Evolutionary conservation across 1,139 yeast species (phyloP), one percentile per base, ranked within the genome.

Genomic region (Pneumocystis canis): DNA sequence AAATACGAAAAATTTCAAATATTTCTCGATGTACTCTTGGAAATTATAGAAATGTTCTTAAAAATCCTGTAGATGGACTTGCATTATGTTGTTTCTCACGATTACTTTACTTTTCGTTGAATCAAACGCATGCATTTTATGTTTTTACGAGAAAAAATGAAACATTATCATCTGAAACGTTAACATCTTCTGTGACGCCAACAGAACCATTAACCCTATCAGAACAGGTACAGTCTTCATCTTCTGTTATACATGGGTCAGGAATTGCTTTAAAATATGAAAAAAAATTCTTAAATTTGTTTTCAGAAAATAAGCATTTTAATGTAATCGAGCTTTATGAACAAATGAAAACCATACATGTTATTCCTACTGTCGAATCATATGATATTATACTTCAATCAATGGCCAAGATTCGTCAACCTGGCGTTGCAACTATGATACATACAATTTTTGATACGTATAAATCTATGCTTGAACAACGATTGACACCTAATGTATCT

Each of bases 391-490:
- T 47, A 47, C 11, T 47, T 7, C 31, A 47, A n/a, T 47, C 54
- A 28, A 47, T 47, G 54, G 54, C 25, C 5, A 47, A 47, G 11
- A 47, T 47, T 25, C 54, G 54, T 47, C 54, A 47, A 5, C 54
- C 54, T 11, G 54, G 54, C 11, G 54, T 47, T 47, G 54, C n/a
- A 47, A 25, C 54, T 25, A 47, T 47, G 54, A 47, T 47, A 11
- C 20, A 25, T 25, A 47, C 54, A 14, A 25, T 65, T 58, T 56
- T 75, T 7, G 73, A 73, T 60, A 70, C 69, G 6, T 75, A 74
- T 65, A 68, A 71, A 58, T 68, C 68, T 31, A 69, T 75, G 70
- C 67, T 75, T 16, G 40, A 65, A 20, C 63, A 67, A 25, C 66
- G 37, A 47, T 63, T 60, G 47, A 33, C 31, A 39, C 67, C 67